These are phyloP conservation scores for Chaetothyriales sp. DNA, from an alignment of 2,329 filamentous ascomycete species.

Conservation along the genomic window DNA sequence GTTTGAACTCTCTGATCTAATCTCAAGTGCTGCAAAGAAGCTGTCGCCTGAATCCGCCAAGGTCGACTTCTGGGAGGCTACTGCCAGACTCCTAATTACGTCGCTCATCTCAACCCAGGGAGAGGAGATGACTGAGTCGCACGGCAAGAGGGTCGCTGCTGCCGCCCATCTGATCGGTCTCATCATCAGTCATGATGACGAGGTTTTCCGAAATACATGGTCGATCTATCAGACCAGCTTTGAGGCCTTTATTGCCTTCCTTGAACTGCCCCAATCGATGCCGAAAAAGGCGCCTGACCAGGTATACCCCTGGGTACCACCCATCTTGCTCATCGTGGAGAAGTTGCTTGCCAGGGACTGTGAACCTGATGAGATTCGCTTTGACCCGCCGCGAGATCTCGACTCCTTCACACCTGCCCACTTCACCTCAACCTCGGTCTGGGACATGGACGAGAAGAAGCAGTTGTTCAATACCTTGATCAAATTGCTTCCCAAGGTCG, in stretches of 20 bases:
- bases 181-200: constrained; percentile 64
- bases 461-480: constrained; percentile 62
- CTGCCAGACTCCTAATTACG: constrained; percentile 68
- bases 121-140: constrained; percentile 40
- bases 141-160: constrained; percentile 61
- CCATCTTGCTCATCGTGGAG: constrained; percentile 79
- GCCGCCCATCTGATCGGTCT: constrained; percentile 76
- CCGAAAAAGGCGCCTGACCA: constrained; percentile 56
- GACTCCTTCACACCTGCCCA: constrained; percentile 38
- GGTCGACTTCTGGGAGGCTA: constrained; percentile 47
- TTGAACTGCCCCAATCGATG: constrained; percentile 44
- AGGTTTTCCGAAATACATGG: constrained; percentile 65
- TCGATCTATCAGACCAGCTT: constrained; percentile 60
- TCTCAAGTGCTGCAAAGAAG: constrained; percentile 53
- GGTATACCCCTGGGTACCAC: constrained; percentile 74
- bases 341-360: constrained; percentile 79
- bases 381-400: constrained; percentile 33
- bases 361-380: constrained; percentile 65
- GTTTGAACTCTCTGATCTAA: constrained; percentile 79
- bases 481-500: constrained; percentile 68
- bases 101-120: constrained; percentile 58
- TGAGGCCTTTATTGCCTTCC: constrained; percentile 58
- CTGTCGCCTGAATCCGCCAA: constrained; percentile 42
- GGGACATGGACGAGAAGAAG: constrained; percentile 51
- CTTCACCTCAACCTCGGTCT: constrained; percentile 40